Percentiles rank a stretch among this genome's conserved stretches.
Conservation (phyloP, 108 stramenopile species). For the Pseudonitzschia pungens region DNA sequence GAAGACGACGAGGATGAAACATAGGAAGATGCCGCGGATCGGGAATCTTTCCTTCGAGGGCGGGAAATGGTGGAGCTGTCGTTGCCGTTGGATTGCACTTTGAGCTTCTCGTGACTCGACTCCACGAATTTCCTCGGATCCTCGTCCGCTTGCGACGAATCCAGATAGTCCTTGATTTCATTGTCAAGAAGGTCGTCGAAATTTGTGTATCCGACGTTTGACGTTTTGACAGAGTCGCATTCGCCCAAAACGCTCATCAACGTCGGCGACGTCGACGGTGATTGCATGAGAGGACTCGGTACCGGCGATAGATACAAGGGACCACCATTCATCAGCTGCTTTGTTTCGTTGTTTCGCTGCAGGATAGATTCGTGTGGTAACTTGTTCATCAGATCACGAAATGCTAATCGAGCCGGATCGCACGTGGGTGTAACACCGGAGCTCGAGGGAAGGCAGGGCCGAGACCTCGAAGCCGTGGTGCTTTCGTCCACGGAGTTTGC, state of each 20-base stretch:
- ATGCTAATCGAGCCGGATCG: conserved; percentile 42
- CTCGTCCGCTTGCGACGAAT: neutral
- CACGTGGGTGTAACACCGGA: conserved; percentile 20
- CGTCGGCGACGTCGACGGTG: neutral
- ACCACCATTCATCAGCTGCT: neutral
- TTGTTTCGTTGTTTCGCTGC: conserved; percentile 7
- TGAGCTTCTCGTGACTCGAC: neutral
- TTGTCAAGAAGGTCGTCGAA: conserved; percentile 2
- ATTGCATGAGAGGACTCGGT: neutral
- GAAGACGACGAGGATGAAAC: neutral
- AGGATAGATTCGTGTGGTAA: neutral
- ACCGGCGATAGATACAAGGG: neutral
- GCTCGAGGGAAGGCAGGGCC: conserved; percentile 7
- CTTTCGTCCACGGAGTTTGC: conserved; percentile 32
- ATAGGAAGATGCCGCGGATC: neutral
- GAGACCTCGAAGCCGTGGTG: conserved; percentile 2
- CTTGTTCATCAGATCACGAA: conserved; percentile 27
- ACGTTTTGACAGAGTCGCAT: neutral
- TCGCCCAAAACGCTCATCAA: neutral
- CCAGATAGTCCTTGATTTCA: conserved; percentile 11
- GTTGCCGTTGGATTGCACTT: neutral
- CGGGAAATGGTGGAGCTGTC: neutral
- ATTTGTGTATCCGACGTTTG: neutral
- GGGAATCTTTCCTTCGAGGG: neutral
- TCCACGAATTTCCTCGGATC: neutral